Base-by-base conservation (phyloP, 2,329 filamentous ascomycete species). In the Penicillium freii region DNA sequence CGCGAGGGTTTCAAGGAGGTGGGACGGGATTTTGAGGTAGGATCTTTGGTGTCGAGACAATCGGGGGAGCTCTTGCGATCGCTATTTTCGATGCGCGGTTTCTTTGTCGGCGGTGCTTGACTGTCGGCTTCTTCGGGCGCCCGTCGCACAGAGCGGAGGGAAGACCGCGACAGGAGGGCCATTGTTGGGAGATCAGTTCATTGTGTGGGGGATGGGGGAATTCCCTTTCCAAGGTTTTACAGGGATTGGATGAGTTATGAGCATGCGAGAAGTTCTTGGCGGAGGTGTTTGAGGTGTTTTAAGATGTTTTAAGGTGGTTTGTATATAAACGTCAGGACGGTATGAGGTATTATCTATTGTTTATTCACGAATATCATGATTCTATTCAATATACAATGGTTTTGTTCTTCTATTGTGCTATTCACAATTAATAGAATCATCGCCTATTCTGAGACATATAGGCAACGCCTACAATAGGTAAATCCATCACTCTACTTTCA, bases 111-210 rank as follows among this genome's bases (percentile, higher is more conserved):
- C 40, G 69, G 64, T 38, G 63, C 58, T 29, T 29, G 50, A 45
- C 50, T 31, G 46, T 62, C 55, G 56, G 62, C 57, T 53, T 60
- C 57, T 58, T 68, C 62, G 53, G 61, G 56, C 34, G 66, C 65
- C 61, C 62, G 69, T 72, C 70, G 70, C 67, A 71, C 62, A 56
- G 69, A 66, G 62, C 70, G 71, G 59, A 72, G 64, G 40, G 70
- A 70, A 5, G 70, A 62, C 63, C 68, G 69, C 63, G 71, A 71
- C 64, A 69, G 67, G 60, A 71, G 62, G 53, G 70, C 67, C 72
- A 74, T 74, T 60, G 60, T 60, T 62, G 52, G 52, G 38, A 39
- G 43, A 38, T 54, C 49, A 68, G 46, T 50, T 57, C 65, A 66
- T 66, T 61, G 59, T 62, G 54, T 51, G 58, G 58, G 59, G 54